Conservation (phyloP, 306 rosid genomes). For the Boehmeria nivea region DNA sequence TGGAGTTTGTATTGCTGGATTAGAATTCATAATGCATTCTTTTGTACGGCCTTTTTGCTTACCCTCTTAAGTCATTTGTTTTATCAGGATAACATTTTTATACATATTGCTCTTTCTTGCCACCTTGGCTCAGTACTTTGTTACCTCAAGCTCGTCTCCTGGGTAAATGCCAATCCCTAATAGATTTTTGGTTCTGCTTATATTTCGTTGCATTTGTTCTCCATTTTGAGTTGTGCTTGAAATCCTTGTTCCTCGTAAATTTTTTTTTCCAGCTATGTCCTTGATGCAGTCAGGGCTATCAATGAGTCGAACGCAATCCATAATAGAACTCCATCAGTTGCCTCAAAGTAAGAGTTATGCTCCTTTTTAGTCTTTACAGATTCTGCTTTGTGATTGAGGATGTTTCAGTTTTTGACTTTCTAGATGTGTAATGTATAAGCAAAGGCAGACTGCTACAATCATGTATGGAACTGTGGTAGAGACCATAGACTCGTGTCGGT, state of each 20-base stretch:
- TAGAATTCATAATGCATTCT: too few species aligned
- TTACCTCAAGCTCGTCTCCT: slow-evolving; percentile 76
- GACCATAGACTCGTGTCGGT: slow-evolving; percentile 45
- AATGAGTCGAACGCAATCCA: slow-evolving; percentile 41
- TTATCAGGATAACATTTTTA: slow-evolving; percentile 60
- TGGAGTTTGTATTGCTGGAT: not conserved
- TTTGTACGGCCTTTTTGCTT: too few species aligned
- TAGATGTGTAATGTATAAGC: slow-evolving; percentile 57
- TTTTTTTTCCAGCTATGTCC: slow-evolving; percentile 45
- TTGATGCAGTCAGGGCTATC: slow-evolving; percentile 61
- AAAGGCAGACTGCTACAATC: slow-evolving; percentile 91
- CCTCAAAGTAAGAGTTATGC: slow-evolving; percentile 52
- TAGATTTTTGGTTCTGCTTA: slow-evolving; percentile 11
- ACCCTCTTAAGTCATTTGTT: too few species aligned
- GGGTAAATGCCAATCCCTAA: slow-evolving; percentile 52
- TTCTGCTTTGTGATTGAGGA: slow-evolving; percentile 1
- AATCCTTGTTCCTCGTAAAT: slow-evolving; percentile 4
- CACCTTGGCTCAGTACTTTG: slow-evolving; percentile 70
- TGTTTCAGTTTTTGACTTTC: slow-evolving; percentile 15
- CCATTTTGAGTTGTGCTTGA: slow-evolving; percentile 17
- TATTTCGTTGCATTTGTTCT: too few species aligned
- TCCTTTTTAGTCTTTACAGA: slow-evolving; percentile 14
- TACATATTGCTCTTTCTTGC: slow-evolving; percentile 62
- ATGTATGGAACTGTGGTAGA: slow-evolving; percentile 49
- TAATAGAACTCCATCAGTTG: slow-evolving; percentile 28